Conservation (phyloP, 2,329 filamentous ascomycete genomes). For the Pseudocercospora fijiensis region DNA sequence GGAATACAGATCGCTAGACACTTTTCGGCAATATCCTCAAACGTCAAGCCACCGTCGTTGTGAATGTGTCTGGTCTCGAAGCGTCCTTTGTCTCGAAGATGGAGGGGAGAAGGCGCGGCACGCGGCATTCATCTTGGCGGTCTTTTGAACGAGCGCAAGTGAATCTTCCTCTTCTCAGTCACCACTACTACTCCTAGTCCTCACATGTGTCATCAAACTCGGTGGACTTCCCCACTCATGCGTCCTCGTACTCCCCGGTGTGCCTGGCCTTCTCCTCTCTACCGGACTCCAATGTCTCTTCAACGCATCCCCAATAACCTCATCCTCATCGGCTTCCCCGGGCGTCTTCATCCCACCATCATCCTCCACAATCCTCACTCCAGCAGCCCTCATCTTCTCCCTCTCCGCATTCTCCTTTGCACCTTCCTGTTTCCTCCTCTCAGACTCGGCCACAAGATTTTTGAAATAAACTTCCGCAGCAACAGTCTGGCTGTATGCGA, state of each 20-base stretch:
- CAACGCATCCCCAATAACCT: slow-evolving; percentile 32
- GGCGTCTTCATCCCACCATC: slow-evolving; percentile 13
- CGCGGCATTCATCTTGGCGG: too few species aligned
- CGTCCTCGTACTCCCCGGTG: slow-evolving; percentile 27
- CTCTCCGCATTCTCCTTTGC: slow-evolving; percentile 37
- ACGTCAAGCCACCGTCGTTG: neutral
- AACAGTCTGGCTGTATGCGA: slow-evolving; percentile 78
- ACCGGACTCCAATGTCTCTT: slow-evolving; percentile 37
- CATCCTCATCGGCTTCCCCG: slow-evolving; percentile 27
- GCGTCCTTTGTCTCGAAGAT: neutral
- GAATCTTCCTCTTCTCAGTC: slow-evolving; percentile 11
- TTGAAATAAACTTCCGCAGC: slow-evolving; percentile 84
- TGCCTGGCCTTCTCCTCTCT: slow-evolving; percentile 33
- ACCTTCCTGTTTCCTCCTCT: slow-evolving; percentile 57
- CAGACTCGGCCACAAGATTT: slow-evolving; percentile 69
- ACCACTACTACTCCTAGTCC: slow-evolving; percentile 29
- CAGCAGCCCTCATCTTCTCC: slow-evolving; percentile 32
- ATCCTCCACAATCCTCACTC: slow-evolving; percentile 33
- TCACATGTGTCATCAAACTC: slow-evolving; percentile 22
- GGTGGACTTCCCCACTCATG: slow-evolving; percentile 32
- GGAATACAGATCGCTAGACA: neutral
- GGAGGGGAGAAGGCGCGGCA: neutral
- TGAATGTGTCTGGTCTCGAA: neutral
- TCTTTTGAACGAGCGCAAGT: neutral
- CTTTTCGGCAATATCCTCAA: neutral